Conservation (phyloP, 345 rosid genomes). For the Odontarrhena argentea region DNA sequence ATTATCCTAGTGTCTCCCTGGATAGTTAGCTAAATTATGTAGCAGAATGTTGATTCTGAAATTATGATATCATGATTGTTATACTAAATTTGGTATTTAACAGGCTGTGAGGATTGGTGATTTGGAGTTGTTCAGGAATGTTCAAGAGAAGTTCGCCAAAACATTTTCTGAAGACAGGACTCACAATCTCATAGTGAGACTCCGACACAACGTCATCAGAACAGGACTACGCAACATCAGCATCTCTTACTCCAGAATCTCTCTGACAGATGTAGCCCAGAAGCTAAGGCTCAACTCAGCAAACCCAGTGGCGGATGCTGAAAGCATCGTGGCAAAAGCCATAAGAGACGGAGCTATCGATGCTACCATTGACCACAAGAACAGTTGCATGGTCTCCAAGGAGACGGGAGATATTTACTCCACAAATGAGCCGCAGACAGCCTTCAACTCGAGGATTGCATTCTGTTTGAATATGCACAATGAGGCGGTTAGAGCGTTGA, state of each 20-base stretch:
- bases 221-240: constrained; percentile 78
- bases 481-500: constrained; percentile 76
- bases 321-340: constrained; percentile 84
- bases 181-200: constrained; percentile 67
- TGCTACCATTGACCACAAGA: constrained; percentile 73
- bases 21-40: not conserved
- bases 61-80: not conserved
- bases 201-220: constrained; percentile 81
- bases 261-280: constrained; percentile 64
- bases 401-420: constrained; percentile 91
- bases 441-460: constrained; percentile 83
- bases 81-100: constrained; percentile 15
- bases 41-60: not conserved
- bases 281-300: constrained; percentile 62
- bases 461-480: constrained; percentile 91
- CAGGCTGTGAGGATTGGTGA: constrained; percentile 93
- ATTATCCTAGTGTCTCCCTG: not conserved
- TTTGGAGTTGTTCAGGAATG: constrained; percentile 74
- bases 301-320: constrained; percentile 74
- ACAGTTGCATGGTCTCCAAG: constrained; percentile 75
- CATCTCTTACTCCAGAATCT: constrained; percentile 76
- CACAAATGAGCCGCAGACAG: constrained; percentile 83
- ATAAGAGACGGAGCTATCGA: constrained; percentile 89
- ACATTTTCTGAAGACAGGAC: constrained; percentile 68
- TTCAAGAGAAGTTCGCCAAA: constrained; percentile 68